Conservation (phyloP, 345 rosid species). For the Cardamine resedifolia region DNA sequence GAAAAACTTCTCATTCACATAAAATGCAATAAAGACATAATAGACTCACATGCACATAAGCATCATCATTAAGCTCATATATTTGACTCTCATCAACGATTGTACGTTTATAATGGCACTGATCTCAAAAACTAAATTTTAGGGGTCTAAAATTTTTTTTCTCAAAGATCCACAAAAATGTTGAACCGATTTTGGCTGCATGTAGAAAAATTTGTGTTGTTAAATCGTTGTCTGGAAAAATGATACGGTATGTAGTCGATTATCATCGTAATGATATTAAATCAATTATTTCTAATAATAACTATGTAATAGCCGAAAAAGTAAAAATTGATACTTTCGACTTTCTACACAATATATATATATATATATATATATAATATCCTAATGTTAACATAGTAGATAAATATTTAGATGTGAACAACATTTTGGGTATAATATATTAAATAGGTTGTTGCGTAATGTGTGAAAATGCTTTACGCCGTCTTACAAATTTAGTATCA, state of each 20-base stretch:
- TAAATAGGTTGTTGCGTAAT: neutral
- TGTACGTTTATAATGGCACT: slow-evolving; percentile 47
- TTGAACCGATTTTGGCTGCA: no score
- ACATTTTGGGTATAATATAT: neutral
- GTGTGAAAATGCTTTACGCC: neutral
- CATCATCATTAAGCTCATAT: slow-evolving; percentile 57
- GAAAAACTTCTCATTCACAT: neutral
- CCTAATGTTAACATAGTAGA: neutral
- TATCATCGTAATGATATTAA: no score
- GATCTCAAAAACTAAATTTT: no score
- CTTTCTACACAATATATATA: neutral
- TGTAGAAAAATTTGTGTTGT: no score
- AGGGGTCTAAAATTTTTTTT: no score
- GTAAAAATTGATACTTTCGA: neutral
- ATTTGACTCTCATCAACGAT: slow-evolving; percentile 45
- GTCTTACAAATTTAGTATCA: neutral
- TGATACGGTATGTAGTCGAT: no score
- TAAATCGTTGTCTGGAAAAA: no score
- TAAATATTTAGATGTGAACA: neutral
- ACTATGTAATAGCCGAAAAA: no score
- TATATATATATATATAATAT: neutral
- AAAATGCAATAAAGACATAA: neutral
- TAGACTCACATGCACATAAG: slow-evolving; percentile 55
- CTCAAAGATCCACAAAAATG: no score
- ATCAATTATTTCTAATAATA: no score